Evolutionary conservation across 306 rosid species (phyloP), one percentile per base, ranked within the genome.

Genomic region (Castanea mollissima): DNA sequence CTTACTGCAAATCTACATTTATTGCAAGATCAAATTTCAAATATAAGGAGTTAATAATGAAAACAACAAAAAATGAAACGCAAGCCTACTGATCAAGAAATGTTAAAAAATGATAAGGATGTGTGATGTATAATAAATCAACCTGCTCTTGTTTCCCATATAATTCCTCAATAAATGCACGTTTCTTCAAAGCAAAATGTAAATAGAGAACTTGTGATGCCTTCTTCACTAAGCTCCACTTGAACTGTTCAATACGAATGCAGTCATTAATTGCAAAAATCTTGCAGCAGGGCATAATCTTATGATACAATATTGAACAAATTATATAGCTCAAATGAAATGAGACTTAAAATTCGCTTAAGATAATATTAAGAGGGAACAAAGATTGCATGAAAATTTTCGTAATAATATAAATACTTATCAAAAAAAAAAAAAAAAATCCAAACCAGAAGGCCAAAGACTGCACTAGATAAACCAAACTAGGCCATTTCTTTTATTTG

Each of bases 111-210:
- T 31, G 51, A 18, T 55, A 7, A 16, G 21, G 74, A 75, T 74
- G 46, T 77, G 69, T 38, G 58, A 65, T 62, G 44, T 31, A 34
- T 11, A 75, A 72, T 70, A 65, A n/a, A 20, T 87, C 80, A 85
- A 94, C 98, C 98, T 91, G 98, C 78, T 71, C 97, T 81, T 94
- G 98, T 75, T 89, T 94, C 86, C 85, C 98, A 70, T 92, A 79
- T 78, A 94, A 75, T 23, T 92, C 97, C 86, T 94, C 92, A 56
- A 94, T 86, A 71, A 94, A 23, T 55, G 89, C 92, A 34, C 97
- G 97, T 77, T 90, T 94, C 91, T 87, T 91, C 94, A 94, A 81
- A 58, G 93, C 88, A 29, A 92, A 94, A 85, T 94, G 98, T 73
- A 94, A 82, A 78, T 87, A 89, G 18, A 94, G 94, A 85, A 94